phyloP scores from a whole-genome alignment of 1,139 yeast genomes.

The Hanseniaspora gamundiae region DNA sequence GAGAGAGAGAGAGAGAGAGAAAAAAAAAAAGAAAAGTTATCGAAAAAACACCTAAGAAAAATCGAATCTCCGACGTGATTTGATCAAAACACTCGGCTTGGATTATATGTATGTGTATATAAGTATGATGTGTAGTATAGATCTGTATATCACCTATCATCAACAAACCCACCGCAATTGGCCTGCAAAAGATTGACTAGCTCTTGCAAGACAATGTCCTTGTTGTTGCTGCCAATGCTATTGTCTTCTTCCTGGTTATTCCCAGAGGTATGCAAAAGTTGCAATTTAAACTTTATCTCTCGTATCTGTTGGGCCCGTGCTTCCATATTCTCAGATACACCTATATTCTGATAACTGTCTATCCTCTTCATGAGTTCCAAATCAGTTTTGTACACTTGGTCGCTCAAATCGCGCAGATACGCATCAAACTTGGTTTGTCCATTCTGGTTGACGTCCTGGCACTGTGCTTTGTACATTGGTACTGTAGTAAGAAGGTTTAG shows the following conservation, averaged over 20 bases:
- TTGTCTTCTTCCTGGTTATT: not conserved
- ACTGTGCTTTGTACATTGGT: not conserved
- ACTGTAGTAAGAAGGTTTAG: not conserved
- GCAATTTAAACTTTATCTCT: not conserved
- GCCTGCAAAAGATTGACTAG: not conserved
- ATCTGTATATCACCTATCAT: constrained; percentile 25
- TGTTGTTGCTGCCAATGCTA: not conserved
- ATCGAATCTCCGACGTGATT: too few species aligned
- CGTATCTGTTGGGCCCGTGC: not conserved
- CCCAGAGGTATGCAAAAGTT: too few species aligned
- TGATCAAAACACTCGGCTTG: too few species aligned
- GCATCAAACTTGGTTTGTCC: not conserved
- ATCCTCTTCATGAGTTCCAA: not conserved
- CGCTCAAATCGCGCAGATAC: not conserved
- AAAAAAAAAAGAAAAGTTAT: too few species aligned
- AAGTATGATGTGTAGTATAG: constrained; percentile 87
- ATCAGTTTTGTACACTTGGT: not conserved
- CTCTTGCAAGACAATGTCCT: not conserved
- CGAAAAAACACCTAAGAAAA: too few species aligned
- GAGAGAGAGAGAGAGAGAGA: constrained; percentile 28
- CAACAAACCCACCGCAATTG: not conserved
- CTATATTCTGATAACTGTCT: not conserved
- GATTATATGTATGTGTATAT: constrained; percentile 86
- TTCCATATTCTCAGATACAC: not conserved
- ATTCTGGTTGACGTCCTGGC: not conserved